These are phyloP conservation scores for Tetraselmis striata DNA, from an alignment of 139 green algal species.

Conservation along the genomic window DNA sequence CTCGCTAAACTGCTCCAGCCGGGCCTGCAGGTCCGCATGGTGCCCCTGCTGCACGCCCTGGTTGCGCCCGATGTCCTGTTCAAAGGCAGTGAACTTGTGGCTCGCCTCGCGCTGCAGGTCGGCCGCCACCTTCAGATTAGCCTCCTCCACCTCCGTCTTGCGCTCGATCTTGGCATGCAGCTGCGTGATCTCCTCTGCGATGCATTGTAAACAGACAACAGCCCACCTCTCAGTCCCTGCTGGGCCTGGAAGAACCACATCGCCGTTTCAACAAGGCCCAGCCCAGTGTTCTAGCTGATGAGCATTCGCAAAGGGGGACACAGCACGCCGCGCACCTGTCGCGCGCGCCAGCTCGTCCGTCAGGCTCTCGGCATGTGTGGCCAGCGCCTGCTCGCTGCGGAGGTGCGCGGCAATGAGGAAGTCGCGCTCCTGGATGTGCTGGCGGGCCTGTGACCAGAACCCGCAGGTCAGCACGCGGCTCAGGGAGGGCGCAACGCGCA, in stretches of 20 bases:
- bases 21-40: not conserved
- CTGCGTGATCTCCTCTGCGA: not conserved
- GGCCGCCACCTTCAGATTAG: not conserved
- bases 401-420: constrained; percentile 52
- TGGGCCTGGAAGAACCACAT: no score
- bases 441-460: not conserved
- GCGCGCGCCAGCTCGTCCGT: constrained; percentile 29
- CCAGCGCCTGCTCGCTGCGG: constrained; percentile 51
- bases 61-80: not conserved
- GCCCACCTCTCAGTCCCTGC: no score
- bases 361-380: constrained; percentile 36
- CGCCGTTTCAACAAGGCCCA: no score
- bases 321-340: no score
- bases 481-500: no score
- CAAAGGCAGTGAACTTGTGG: not conserved
- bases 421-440: constrained; percentile 44
- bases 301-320: no score
- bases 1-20: not conserved
- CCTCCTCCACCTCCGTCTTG: not conserved
- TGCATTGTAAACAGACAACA: no score
- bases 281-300: no score
- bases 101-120: not conserved
- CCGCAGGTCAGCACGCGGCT: no score
- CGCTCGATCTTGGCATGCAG: constrained; percentile 12
- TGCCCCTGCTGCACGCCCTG: not conserved